Evolutionary conservation across 495 filamentous ascomycete species (phyloP).

Genomic region (Xylaria palmicola): DNA sequence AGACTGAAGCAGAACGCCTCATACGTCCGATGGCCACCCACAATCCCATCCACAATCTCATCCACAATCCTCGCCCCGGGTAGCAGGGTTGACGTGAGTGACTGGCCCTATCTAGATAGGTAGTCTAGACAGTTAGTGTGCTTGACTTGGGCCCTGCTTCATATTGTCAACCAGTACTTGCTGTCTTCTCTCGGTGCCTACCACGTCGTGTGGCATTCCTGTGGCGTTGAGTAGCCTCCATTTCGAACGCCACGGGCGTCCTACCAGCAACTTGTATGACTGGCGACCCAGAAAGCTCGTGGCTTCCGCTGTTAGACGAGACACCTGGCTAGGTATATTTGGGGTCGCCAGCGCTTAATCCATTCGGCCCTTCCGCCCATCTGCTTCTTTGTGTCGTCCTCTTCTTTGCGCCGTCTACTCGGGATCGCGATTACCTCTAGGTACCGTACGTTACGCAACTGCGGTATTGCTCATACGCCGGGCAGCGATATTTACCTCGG

Average conservation of each 20-base stretch:
- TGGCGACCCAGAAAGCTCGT: neutral
- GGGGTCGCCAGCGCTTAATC: neutral
- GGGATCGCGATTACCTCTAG: no score
- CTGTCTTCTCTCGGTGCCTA: neutral
- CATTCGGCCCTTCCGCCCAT: neutral
- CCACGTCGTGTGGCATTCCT: neutral
- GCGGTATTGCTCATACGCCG: neutral
- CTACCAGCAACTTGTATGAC: neutral
- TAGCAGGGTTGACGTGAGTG: neutral
- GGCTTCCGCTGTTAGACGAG: neutral
- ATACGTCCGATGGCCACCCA: no score
- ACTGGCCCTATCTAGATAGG: neutral
- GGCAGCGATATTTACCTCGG: neutral
- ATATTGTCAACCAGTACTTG: neutral
- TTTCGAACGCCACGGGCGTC: neutral
- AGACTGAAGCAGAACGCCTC: no score
- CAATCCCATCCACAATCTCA: neutral
- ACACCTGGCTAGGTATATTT: neutral
- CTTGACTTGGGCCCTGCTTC: neutral
- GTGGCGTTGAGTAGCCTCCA: neutral
- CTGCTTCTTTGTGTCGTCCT: neutral
- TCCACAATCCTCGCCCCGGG: neutral
- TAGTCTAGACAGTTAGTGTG: neutral
- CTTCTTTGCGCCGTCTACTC: neutral
- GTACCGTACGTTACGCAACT: no score